Conservation (phyloP, 768 basidiomycete genomes). For the Termitomyces sp. region DNA sequence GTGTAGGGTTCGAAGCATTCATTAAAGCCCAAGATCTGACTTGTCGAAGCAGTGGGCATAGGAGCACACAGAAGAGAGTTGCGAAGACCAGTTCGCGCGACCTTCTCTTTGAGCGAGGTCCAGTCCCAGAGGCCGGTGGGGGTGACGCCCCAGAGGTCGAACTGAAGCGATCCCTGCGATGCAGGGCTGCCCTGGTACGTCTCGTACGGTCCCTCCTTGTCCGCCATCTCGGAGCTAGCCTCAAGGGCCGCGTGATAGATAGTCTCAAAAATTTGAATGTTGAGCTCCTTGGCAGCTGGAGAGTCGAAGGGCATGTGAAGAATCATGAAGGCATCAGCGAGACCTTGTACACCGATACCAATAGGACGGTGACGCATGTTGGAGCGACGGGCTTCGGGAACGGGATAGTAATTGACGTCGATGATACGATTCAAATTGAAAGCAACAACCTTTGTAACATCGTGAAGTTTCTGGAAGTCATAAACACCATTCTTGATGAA, state of each 20-base stretch:
- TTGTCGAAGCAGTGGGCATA: constrained; percentile 99
- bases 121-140: constrained; percentile 94
- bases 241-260: constrained; percentile 96
- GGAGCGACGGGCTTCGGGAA: constrained; percentile 83
- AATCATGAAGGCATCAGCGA: constrained; percentile 98
- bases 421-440: constrained; percentile 93
- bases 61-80: constrained; percentile 91
- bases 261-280: constrained; percentile 96
- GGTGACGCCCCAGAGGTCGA: constrained; percentile 91
- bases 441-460: constrained; percentile 88
- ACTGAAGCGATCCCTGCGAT: constrained; percentile 82
- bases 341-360: constrained; percentile 95
- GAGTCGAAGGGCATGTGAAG: constrained; percentile 96
- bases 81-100: constrained; percentile 72
- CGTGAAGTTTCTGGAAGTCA: constrained; percentile 94
- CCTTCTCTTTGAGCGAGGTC: constrained; percentile 79
- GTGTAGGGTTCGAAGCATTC: constrained; percentile 99
- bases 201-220: constrained; percentile 75
- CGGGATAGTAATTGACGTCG: constrained; percentile 93
- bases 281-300: constrained; percentile 76
- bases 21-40: constrained; percentile 96
- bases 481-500: constrained; percentile 81
- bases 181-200: constrained; percentile 92
- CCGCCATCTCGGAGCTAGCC: constrained; percentile 84
- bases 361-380: constrained; percentile 98